Conservation (phyloP, 176 grass and related monocot genomes). For the Eleusine coracana region DNA sequence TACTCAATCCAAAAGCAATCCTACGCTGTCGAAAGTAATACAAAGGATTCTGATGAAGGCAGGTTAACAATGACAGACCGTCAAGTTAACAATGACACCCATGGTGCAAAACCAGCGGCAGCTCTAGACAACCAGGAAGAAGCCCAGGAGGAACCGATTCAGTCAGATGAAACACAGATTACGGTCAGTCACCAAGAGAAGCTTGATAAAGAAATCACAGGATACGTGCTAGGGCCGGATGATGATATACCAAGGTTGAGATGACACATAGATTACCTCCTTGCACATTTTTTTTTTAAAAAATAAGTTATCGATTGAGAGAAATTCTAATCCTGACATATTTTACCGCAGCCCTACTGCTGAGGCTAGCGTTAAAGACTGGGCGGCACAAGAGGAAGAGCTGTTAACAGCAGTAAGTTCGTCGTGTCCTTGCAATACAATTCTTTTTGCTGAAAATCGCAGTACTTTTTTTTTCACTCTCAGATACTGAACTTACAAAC, state of each 20-base stretch:
- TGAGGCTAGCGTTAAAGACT: constrained; percentile 34
- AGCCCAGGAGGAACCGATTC: neutral
- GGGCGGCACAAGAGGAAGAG: constrained; percentile 38
- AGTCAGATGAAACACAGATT: neutral
- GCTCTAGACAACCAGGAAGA: neutral
- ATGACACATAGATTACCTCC: neutral
- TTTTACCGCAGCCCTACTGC: constrained; percentile 41
- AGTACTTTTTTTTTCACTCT: neutral
- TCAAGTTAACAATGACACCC: neutral
- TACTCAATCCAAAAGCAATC: constrained; percentile 42
- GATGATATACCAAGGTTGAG: constrained; percentile 49
- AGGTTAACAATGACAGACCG: neutral
- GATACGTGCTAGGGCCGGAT: neutral
- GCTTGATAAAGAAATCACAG: constrained; percentile 16
- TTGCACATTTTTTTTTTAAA: neutral
- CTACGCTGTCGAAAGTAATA: neutral
- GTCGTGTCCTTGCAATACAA: neutral
- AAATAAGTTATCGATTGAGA: neutral
- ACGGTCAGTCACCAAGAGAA: neutral
- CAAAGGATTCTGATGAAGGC: constrained; percentile 35
- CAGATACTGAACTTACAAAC: neutral
- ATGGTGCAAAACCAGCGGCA: constrained; percentile 12
- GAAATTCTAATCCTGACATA: neutral
- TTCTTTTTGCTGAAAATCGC: neutral
- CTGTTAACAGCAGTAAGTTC: constrained; percentile 65